These are phyloP conservation scores for Trypanosoma cruzi DNA, from an alignment of 208 protist genomes.

Conservation along the genomic window DNA sequence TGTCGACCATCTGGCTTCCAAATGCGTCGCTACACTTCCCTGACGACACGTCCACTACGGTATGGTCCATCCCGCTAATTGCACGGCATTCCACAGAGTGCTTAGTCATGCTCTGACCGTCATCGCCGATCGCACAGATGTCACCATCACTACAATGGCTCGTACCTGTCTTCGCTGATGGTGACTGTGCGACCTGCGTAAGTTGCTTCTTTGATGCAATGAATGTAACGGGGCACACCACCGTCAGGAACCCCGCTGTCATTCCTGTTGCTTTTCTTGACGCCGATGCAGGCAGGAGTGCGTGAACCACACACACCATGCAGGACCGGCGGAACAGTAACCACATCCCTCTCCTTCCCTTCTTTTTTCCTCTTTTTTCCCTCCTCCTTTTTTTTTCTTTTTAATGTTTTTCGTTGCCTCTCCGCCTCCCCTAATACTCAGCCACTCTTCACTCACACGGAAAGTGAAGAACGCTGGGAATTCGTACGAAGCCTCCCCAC, in stretches of 20 bases:
- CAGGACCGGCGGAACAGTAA: not conserved
- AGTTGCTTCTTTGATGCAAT: not conserved
- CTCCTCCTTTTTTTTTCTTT: not conserved
- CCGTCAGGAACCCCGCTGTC: not conserved
- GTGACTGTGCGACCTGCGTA: not conserved
- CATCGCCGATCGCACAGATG: not conserved
- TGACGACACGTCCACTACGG: not conserved
- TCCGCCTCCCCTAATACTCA: not conserved
- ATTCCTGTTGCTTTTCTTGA: not conserved
- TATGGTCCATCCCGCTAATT: not conserved
- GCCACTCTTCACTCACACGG: no score
- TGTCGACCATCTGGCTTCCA: not conserved
- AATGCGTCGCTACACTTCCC: not conserved
- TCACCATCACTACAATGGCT: not conserved
- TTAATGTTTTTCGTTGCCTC: not conserved
- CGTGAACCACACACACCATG: not conserved
- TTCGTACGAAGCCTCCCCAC: no score
- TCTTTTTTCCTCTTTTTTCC: not conserved
- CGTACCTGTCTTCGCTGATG: not conserved
- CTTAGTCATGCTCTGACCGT: not conserved
- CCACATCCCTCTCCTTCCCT: not conserved
- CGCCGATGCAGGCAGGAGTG: not conserved
- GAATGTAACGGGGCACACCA: constrained; percentile 1
- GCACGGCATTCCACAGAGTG: not conserved
- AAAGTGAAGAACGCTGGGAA: no score